phyloP scores from a whole-genome alignment of 768 basidiomycete genomes.

The Lyophyllum atratum region DNA sequence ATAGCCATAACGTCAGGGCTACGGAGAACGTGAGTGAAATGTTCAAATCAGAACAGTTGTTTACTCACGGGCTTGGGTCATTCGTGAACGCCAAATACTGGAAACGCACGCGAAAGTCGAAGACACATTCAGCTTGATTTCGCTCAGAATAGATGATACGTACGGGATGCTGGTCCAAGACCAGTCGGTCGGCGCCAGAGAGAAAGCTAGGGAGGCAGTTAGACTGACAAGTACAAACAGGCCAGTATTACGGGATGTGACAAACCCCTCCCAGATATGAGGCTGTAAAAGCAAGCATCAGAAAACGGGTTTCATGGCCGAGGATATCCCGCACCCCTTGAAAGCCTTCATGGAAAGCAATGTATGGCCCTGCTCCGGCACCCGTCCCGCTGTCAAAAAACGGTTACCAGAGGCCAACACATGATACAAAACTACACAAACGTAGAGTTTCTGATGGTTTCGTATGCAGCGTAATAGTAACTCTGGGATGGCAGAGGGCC shows the following conservation, averaged over 20 bases:
- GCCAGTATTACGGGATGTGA: slow-evolving; percentile 15
- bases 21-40: slow-evolving; percentile 10
- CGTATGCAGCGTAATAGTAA: slow-evolving; percentile 58
- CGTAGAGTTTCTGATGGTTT: slow-evolving; percentile 45
- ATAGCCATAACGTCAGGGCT: slow-evolving; percentile 41
- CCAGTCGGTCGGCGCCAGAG: slow-evolving; percentile 60
- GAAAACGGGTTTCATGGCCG: slow-evolving; percentile 12
- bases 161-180: slow-evolving; percentile 63
- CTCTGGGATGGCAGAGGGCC: slow-evolving; percentile 53
- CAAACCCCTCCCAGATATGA: slow-evolving; percentile 46
- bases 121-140: slow-evolving; percentile 32
- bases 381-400: slow-evolving; percentile 72
- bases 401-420: slow-evolving; percentile 31
- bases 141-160: background rate
- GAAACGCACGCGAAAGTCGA: slow-evolving; percentile 27
- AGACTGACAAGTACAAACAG: background rate
- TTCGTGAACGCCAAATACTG: slow-evolving; percentile 49
- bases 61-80: slow-evolving; percentile 40
- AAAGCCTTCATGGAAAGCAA: slow-evolving; percentile 54
- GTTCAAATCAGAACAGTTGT: background rate
- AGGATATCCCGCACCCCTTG: slow-evolving; percentile 47
- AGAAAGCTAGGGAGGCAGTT: slow-evolving; percentile 37
- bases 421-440: slow-evolving; percentile 25
- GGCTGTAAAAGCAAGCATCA: slow-evolving; percentile 28
- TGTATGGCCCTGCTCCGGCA: slow-evolving; percentile 64